Conservation (phyloP, 2,329 filamentous ascomycete genomes). For the Aspergillus persii region DNA sequence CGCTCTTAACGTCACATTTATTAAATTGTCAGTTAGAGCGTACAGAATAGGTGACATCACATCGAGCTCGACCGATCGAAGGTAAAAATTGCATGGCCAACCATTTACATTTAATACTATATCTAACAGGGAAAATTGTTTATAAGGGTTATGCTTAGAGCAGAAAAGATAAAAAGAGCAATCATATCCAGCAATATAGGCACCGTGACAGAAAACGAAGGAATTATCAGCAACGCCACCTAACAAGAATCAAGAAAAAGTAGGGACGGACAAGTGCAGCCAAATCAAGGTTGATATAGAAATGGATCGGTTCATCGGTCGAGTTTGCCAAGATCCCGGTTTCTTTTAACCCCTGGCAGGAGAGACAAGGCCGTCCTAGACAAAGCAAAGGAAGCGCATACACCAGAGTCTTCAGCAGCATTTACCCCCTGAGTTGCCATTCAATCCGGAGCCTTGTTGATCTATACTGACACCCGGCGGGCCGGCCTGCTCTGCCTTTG, state of each 20-base stretch:
- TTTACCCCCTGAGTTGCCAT: slow-evolving; percentile 60
- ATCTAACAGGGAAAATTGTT: not conserved
- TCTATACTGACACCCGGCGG: slow-evolving; percentile 66
- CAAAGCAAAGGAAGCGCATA: slow-evolving; percentile 13
- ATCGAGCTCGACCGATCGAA: too few species aligned
- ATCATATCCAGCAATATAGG: slow-evolving; percentile 2
- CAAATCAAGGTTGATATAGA: slow-evolving; percentile 5
- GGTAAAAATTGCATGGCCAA: too few species aligned
- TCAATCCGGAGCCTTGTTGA: slow-evolving; percentile 53
- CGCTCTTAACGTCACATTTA: too few species aligned
- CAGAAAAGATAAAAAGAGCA: not conserved
- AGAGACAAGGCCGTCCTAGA: slow-evolving; percentile 1
- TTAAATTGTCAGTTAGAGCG: too few species aligned
- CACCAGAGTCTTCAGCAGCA: slow-evolving; percentile 63
- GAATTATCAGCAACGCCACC: slow-evolving; percentile 15
- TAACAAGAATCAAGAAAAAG: slow-evolving; percentile 12
- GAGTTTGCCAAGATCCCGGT: not conserved
- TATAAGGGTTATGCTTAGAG: not conserved
- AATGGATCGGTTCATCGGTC: not conserved
- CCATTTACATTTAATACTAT: not conserved
- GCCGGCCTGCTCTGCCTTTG: slow-evolving; percentile 68
- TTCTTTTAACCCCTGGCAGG: not conserved
- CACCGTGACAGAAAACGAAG: slow-evolving; percentile 5
- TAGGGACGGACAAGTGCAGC: slow-evolving; percentile 6
- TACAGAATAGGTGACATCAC: too few species aligned